Conservation (phyloP, 1,284 basidiomycete species). For the Pseudozyma sp. region DNA sequence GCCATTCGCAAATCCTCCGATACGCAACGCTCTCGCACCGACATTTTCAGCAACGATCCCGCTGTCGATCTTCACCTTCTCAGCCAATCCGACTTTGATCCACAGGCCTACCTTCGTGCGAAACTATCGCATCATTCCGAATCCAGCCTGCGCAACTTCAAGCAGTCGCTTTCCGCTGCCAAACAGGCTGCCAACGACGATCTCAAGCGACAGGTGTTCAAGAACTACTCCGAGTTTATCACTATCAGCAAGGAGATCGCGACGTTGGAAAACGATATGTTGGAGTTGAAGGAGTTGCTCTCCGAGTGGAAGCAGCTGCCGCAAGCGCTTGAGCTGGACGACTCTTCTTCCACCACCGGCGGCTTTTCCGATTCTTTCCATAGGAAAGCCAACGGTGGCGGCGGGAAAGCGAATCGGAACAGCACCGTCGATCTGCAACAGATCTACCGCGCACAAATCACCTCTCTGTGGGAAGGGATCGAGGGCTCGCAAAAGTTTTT, state of each 20-base stretch:
- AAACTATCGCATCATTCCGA: constrained; percentile 60
- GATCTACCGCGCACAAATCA: constrained; percentile 93
- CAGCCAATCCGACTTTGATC: constrained; percentile 59
- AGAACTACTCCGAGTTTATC: constrained; percentile 90
- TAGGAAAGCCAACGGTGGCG: constrained; percentile 3
- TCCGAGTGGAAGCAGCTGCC: constrained; percentile 81
- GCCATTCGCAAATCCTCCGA: constrained; percentile 34
- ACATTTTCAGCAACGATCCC: constrained; percentile 44
- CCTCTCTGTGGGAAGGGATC: constrained; percentile 86
- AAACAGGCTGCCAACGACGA: constrained; percentile 60
- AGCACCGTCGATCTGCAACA: constrained; percentile 79
- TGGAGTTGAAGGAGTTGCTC: constrained; percentile 92
- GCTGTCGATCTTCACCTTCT: constrained; percentile 60
- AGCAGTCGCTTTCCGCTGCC: constrained; percentile 36
- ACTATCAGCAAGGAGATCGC: constrained; percentile 96
- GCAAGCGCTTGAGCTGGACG: constrained; percentile 60
- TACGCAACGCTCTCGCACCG: constrained; percentile 22
- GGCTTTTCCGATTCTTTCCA: constrained; percentile 25
- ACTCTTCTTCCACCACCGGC: constrained; percentile 23
- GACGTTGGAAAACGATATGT: constrained; percentile 95
- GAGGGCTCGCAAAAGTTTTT: constrained; percentile 97
- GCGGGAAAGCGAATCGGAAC: constrained; percentile 33
- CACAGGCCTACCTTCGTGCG: constrained; percentile 58
- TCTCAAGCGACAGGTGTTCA: constrained; percentile 62
- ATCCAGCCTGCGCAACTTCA: constrained; percentile 52